Base-by-base conservation (phyloP, 345 rosid genomes). In the Linum trigynum region DNA sequence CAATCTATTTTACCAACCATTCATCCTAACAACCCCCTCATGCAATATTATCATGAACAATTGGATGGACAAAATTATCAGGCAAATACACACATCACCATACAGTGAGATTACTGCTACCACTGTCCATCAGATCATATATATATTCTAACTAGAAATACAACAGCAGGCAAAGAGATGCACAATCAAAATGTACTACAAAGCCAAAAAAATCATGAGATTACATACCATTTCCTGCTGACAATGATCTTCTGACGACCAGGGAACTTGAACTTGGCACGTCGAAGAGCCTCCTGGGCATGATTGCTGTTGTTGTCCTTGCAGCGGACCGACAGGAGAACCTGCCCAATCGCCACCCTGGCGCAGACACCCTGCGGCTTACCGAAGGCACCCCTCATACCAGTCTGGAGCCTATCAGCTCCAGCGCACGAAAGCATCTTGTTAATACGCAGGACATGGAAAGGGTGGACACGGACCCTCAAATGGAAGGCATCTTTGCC, bases 281-380 rank as follows among this genome's bases (percentile, higher is more conserved):
- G 61, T 2, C 61, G 61, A 23, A 57, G 61, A 57, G 61, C 61
- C 61, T 57, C 61, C 61, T 57, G 61, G 10, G 61, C 61, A 57
- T 57, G 36, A n/a, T 57, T 35, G 38, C 61, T 57, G 7, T 57
- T 57, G 9, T 10, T 57, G 9, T 57, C 61, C 61, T 57, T 57
- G 61, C 61, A 57, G 5, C 61, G 61, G 12, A 57, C 61, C 16
- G 61, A 57, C 11, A 57, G 12, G 2, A 57, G 61, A 57, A 57
- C 61, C 61, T 57, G 61, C 11, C 61, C 61, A 57, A 57, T 57
- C 8, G 61, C 61, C 16, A 57, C 61, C 61, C 61, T 57, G 23
- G 61, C 61, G 23, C 61, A 57, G 38, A 57, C 61, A 57, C 61
- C 61, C 61, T 57, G 61, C 10, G 61, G 61, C 61, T 57, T 57